These are phyloP conservation scores for Rhizopogon sp. DNA, from an alignment of 768 basidiomycete species.

Conservation along the genomic window DNA sequence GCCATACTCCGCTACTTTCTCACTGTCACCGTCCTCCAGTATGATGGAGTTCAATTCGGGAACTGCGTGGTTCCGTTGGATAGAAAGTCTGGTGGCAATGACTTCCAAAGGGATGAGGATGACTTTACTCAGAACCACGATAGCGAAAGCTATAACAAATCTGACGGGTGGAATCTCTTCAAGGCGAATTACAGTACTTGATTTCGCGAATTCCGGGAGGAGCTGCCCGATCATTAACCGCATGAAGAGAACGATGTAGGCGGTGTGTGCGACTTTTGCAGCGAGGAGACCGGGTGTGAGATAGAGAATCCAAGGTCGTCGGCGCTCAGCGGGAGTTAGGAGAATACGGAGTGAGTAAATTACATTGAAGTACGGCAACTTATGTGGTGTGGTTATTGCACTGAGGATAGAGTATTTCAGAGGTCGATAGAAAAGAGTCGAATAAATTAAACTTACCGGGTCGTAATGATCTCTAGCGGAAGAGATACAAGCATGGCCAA, in stretches of 20 bases:
- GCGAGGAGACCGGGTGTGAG: constrained; percentile 64
- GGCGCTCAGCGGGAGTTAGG: constrained; percentile 77
- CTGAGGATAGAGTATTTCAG: constrained; percentile 30
- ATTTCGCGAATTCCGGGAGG: constrained; percentile 44
- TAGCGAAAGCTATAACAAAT: constrained; percentile 48
- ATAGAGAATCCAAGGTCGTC: constrained; percentile 76
- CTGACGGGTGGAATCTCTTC: constrained; percentile 45
- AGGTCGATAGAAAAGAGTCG: neutral
- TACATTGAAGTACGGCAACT: constrained; percentile 57
- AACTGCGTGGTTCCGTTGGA: constrained; percentile 80
- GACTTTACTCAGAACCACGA: constrained; percentile 50
- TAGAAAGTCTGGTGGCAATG: constrained; percentile 69
- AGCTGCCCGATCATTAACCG: constrained; percentile 34
- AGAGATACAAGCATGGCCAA: constrained; percentile 60
- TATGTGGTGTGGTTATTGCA: constrained; percentile 79
- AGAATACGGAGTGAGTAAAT: constrained; percentile 60
- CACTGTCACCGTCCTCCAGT: constrained; percentile 34
- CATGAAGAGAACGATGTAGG: constrained; percentile 40
- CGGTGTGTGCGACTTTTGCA: constrained; percentile 38
- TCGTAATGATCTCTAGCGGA: constrained; percentile 70
- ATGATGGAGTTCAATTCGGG: constrained; percentile 69
- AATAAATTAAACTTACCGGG: constrained; percentile 45
- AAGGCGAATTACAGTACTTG: constrained; percentile 18
- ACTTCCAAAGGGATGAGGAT: constrained; percentile 77
- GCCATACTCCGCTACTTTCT: too few species aligned